Evolutionary conservation across 768 basidiomycete species (phyloP), one percentile per base, ranked within the genome.

Genomic region (Suillus plorans): DNA sequence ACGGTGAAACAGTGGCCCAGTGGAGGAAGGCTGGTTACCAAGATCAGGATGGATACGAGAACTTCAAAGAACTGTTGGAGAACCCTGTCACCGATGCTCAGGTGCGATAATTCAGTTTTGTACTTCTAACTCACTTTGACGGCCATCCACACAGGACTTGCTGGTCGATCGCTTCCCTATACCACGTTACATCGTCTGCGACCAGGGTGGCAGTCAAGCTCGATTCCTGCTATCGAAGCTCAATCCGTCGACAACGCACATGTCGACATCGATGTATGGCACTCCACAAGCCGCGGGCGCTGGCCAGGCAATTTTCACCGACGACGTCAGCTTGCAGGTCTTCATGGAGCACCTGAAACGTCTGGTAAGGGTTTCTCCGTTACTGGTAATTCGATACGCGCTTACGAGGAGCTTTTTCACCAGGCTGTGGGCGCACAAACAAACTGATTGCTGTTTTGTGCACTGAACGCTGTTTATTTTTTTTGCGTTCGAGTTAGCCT

Each of bases 1-100:
- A 99, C 74, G 97, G 97, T 25, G 94, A 97, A 76, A 93, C 94
- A 25, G 85, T 99, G 57, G 96, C 97, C 0, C 91, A 95, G 75
- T 99, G 97, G 97, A 87, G 97, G 60, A 99, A 99, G 78, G 92
- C 94, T 13, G 96, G 95, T 0, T 99, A 99, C 73, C 97, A 99
- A 72, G 96, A 99, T 0, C 97, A 98, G 79, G 96, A 98, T 75
- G 96, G 95, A 42, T 97, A 99, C 72, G 97, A 99, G 78, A 99
- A 99, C 79, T 92, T 99, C 80, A 96, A 95, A 72, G 95, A 97
- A 74, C 81, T 99, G 55, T 84, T 99, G 18, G 92, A 94, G 72
- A 78, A 86, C 3, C 97, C 97, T 5, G 86, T 92, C 45, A 85
- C 82, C 22, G 97, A 99, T 77, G 97, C 97, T 39, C 93, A 94